These are phyloP conservation scores for Rhizopus arrhizus DNA, from an alignment of 371 early-diverging fungal genomes.

Conservation along the genomic window DNA sequence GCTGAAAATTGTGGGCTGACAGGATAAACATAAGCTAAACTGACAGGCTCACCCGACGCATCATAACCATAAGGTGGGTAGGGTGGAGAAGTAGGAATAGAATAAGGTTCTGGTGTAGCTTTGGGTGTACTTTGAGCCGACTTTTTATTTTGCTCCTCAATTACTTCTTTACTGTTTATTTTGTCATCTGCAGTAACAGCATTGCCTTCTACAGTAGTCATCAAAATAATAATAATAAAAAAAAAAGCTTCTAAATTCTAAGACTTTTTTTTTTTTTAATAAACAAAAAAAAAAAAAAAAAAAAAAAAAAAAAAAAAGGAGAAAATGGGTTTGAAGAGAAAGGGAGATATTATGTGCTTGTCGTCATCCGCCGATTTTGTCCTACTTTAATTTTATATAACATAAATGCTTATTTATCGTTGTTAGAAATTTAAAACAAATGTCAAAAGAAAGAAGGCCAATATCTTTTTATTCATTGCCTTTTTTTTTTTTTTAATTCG, in stretches of 20 bases:
- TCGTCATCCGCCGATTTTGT: conserved; percentile 24
- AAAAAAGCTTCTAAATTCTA: conserved; percentile 8
- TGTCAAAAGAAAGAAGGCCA: background rate
- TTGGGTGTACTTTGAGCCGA: conserved; percentile 7
- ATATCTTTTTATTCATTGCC: background rate
- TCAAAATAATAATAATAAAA: conserved; percentile 6
- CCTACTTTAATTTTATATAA: conserved; percentile 6
- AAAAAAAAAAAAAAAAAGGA: conserved; percentile 15
- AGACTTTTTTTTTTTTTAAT: background rate
- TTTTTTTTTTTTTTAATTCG: background rate
- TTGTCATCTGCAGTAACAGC: background rate
- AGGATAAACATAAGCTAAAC: conserved; percentile 43
- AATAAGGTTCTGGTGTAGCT: conserved; percentile 28
- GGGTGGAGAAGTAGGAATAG: conserved; percentile 48
- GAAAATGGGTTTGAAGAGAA: conserved; percentile 7
- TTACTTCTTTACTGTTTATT: conserved; percentile 14
- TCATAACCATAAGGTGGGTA: conserved; percentile 28
- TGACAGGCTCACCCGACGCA: conserved; percentile 18
- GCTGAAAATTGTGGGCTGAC: conserved; percentile 52
- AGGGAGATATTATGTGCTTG: background rate
- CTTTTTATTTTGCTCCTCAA: conserved; percentile 1
- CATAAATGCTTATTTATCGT: conserved; percentile 6
- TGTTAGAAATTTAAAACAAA: background rate
- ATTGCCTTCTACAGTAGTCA: conserved; percentile 17
- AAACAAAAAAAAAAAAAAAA: conserved; percentile 15